These are phyloP conservation scores for Elsinoe ampelina DNA, from an alignment of 2,329 filamentous ascomycete genomes.

Conservation along the genomic window DNA sequence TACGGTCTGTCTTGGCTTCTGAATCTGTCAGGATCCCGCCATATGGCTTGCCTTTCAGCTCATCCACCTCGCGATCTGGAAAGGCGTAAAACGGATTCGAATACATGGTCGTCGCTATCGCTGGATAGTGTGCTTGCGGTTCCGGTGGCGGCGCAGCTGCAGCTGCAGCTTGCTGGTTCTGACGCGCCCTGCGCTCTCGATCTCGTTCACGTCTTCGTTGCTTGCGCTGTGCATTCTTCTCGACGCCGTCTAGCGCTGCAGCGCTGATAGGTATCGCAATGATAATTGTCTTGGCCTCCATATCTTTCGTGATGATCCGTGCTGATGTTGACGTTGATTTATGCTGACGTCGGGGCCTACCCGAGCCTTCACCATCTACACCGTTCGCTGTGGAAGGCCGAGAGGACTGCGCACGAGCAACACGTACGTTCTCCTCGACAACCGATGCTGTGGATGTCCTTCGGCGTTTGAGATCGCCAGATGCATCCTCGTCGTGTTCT, in stretches of 20 bases:
- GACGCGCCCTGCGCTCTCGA: slow-evolving; percentile 29
- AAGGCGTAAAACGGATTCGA: slow-evolving; percentile 80
- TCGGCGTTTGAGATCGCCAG: slow-evolving; percentile 34
- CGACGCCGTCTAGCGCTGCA: slow-evolving; percentile 28
- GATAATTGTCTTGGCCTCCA: slow-evolving; percentile 39
- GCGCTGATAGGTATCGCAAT: slow-evolving; percentile 37
- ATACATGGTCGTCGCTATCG: slow-evolving; percentile 54
- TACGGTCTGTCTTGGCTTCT: slow-evolving; percentile 86
- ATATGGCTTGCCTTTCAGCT: slow-evolving; percentile 86
- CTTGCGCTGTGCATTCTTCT: slow-evolving; percentile 43
- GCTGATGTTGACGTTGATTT: slow-evolving; percentile 8
- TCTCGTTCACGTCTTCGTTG: slow-evolving; percentile 39
- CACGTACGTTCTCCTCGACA: slow-evolving; percentile 21
- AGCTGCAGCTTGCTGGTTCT: slow-evolving; percentile 38
- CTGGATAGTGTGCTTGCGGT: slow-evolving; percentile 43
- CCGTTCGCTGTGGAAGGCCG: slow-evolving; percentile 12
- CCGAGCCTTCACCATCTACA: slow-evolving; percentile 15
- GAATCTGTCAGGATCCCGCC: slow-evolving; percentile 82
- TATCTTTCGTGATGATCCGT: slow-evolving; percentile 16
- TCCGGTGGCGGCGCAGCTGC: slow-evolving; percentile 25
- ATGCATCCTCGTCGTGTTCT: slow-evolving; percentile 42
- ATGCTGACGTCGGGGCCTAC: slow-evolving; percentile 11
- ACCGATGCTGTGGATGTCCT: slow-evolving; percentile 30
- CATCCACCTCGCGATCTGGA: slow-evolving; percentile 79
- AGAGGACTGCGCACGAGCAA: slow-evolving; percentile 10